Percentiles rank a stretch among this genome's conserved stretches.
These are phyloP conservation scores for Trichoderma gracile DNA, from an alignment of 2,329 filamentous ascomycete genomes.

Conservation along the genomic window DNA sequence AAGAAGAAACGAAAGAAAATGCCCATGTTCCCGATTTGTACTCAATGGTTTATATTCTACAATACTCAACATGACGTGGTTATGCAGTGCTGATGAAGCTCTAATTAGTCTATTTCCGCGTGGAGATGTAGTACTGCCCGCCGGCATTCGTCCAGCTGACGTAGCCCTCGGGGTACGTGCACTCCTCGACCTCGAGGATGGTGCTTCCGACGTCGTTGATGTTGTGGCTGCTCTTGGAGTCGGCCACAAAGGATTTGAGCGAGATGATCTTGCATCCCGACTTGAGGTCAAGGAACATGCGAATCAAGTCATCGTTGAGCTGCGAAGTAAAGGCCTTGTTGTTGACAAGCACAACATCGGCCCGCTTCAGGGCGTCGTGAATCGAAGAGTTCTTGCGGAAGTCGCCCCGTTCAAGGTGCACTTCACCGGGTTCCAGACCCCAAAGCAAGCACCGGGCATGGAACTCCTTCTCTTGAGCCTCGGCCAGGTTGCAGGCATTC, in stretches of 20 bases:
- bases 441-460: constrained; percentile 81
- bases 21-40: constrained; percentile 21
- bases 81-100: constrained; percentile 36
- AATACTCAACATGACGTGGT: constrained; percentile 23
- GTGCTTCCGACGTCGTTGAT: constrained; percentile 78
- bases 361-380: constrained; percentile 71
- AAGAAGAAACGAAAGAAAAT: neutral
- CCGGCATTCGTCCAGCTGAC: constrained; percentile 91
- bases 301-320: constrained; percentile 80
- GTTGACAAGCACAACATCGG: constrained; percentile 96
- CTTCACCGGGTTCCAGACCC: constrained; percentile 78
- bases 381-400: constrained; percentile 76
- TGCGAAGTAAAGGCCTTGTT: constrained; percentile 93
- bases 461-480: constrained; percentile 80
- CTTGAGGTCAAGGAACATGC: constrained; percentile 92
- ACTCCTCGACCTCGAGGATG: constrained; percentile 72
- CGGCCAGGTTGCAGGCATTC: constrained; percentile 80
- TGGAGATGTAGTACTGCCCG: constrained; percentile 87
- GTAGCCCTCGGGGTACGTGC: constrained; percentile 63
- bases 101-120: constrained; percentile 58
- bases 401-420: constrained; percentile 79
- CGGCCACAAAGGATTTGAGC: constrained; percentile 85
- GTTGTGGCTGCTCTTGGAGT: constrained; percentile 74
- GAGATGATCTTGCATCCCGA: constrained; percentile 87
- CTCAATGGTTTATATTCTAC: constrained; percentile 23